These are phyloP conservation scores for Sugiyamaella neomexicana DNA, from an alignment of 1,139 yeast species.

Conservation along the genomic window DNA sequence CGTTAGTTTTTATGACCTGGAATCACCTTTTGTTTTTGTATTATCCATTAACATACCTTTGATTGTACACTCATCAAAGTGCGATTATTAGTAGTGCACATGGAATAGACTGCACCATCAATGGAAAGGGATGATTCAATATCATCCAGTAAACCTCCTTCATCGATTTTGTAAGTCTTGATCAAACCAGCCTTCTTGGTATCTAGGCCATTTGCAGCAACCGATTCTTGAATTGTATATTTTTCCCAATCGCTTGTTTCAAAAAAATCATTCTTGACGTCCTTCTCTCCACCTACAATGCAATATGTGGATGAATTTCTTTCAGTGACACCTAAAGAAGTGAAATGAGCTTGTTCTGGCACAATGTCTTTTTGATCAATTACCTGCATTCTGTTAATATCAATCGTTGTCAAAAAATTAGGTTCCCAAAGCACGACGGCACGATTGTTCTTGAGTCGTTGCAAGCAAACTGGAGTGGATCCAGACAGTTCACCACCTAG, in stretches of 20 bases:
- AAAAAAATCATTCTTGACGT: not conserved
- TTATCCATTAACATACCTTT: not conserved
- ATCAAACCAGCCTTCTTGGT: not conserved
- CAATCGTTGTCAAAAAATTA: not conserved
- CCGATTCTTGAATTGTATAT: constrained; percentile 1
- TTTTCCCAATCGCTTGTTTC: constrained; percentile 4
- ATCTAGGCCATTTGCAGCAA: not conserved
- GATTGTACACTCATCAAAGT: constrained; percentile 1
- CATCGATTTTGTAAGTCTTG: not conserved
- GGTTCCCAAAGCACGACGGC: constrained; percentile 3
- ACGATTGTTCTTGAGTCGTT: constrained; percentile 1
- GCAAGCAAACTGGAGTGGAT: not conserved
- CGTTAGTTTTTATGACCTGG: too few species aligned
- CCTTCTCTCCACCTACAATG: constrained; percentile 2
- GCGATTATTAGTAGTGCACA: not conserved
- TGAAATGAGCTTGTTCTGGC: not conserved
- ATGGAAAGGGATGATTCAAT: not conserved
- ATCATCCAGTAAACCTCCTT: not conserved
- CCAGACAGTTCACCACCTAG: not conserved
- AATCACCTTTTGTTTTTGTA: too few species aligned
- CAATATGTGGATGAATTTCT: constrained; percentile 2
- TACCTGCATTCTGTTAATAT: constrained; percentile 3
- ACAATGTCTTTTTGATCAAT: not conserved
- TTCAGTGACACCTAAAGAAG: not conserved
- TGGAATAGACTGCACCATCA: not conserved